Evolutionary conservation across 1,284 basidiomycete species (phyloP), one percentile per base, ranked within the genome.

Genomic region (Ustilago trichophora): DNA sequence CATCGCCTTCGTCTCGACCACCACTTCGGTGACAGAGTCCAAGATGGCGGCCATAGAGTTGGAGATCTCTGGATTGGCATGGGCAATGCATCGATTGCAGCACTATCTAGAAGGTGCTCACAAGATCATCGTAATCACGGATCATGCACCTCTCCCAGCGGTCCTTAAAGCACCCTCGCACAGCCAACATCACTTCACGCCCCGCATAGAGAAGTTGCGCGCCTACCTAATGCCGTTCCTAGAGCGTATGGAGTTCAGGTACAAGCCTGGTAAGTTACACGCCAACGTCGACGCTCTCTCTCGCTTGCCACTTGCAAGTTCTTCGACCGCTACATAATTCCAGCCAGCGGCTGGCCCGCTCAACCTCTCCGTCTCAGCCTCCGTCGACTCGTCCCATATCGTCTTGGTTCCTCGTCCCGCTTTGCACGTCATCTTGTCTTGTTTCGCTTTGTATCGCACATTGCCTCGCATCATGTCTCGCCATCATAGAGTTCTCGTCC

Each of bases 171-270:
- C 9, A 21, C 25, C 22, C 6, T 42, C 40, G 15, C 43, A 33
- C 19, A 35, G 31, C 43, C 11, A 16, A 19, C 29, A 11, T 11
- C 33, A 33, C 31, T 45, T 34, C 43, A 45, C 43, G 8, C 43
- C 43, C 6, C 2, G 32, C 7, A 45, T 45, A 6, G 43, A 45
- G 31, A 4, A n/a, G n/a, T 15, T 45, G 15, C 21, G 21, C 3
- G 43, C 43, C 15, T 45, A 45, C 21, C n/a, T 45, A 4, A 45
- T 45, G 43, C 43, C 43, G 4, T 24, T 27, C 18, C 43, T 45
- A 3, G 32, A 25, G 2, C 10, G 1, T 6, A 45, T 45, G 19
- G 32, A 34, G 31, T 45, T 45, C 18, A 11, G 9, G 12, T 10
- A 44, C 18, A 44, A 44, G 21, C 27, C 11, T 9, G 42, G 42